Percentiles rank a stretch among this genome's conserved stretches.
Conservation (phyloP, 2,329 filamentous ascomycete species). For the Rutstroemia sp. region DNA sequence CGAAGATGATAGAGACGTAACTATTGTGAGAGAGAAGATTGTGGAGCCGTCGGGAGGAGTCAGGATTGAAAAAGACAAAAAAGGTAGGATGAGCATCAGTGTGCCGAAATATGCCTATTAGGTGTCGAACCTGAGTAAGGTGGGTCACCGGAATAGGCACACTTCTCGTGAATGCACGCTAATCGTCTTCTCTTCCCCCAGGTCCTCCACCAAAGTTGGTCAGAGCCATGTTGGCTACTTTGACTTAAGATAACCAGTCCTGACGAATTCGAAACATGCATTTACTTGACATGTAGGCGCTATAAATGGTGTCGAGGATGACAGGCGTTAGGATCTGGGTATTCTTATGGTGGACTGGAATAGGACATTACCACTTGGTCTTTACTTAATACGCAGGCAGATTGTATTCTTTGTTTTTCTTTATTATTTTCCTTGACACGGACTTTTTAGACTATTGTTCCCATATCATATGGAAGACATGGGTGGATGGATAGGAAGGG, state of each 20-base stretch:
- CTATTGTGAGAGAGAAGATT: constrained; percentile 47
- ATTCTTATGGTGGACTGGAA: not conserved
- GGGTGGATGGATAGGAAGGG: not conserved
- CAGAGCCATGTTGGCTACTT: constrained; percentile 62
- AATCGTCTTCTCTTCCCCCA: constrained; percentile 30
- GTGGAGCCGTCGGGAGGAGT: constrained; percentile 51
- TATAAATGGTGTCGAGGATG: not conserved
- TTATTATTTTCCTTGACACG: too few species aligned
- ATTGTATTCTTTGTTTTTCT: not conserved
- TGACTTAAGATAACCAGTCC: constrained; percentile 42
- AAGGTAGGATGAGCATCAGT: constrained; percentile 91
- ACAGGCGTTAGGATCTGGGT: not conserved
- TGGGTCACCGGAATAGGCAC: constrained; percentile 19
- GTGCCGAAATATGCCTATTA: constrained; percentile 57
- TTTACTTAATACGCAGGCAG: not conserved
- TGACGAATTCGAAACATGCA: not conserved
- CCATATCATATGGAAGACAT: not conserved
- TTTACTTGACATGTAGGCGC: too few species aligned
- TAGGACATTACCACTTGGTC: not conserved
- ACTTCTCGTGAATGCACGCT: constrained; percentile 15
- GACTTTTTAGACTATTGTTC: constrained; percentile 1
- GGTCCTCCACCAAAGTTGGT: constrained; percentile 57
- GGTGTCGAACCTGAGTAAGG: constrained; percentile 25
- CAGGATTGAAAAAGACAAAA: constrained; percentile 80
- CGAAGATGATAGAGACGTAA: constrained; percentile 37